Evolutionary conservation across 2,329 filamentous ascomycete genomes (phyloP).

Genomic region (Cryphonectria naterciae): DNA sequence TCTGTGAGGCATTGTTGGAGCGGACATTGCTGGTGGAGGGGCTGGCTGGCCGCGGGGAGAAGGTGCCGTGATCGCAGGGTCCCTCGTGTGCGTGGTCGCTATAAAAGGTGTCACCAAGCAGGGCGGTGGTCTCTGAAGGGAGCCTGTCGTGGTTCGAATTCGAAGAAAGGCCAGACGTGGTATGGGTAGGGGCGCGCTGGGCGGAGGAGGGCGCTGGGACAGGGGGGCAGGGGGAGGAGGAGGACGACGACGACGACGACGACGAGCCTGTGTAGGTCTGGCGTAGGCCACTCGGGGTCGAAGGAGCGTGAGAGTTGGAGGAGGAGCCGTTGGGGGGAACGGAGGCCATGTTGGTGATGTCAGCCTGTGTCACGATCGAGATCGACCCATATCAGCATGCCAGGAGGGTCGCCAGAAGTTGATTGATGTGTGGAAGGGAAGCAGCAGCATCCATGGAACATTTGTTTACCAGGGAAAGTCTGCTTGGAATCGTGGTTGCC

Average conservation of each 20-base stretch:
- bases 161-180: background rate
- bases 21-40: constrained; percentile 43
- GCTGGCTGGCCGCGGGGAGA: constrained; percentile 68
- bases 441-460: background rate
- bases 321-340: constrained; percentile 11
- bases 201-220: constrained; percentile 27
- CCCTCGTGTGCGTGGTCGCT: constrained; percentile 49
- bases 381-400: background rate
- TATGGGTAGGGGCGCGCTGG: constrained; percentile 19
- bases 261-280: constrained; percentile 44
- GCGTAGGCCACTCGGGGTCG: constrained; percentile 51
- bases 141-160: constrained; percentile 9
- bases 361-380: background rate
- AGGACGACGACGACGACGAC: constrained; percentile 2
- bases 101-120: constrained; percentile 46
- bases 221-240: too few species aligned
- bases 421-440: background rate
- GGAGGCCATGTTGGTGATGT: constrained; percentile 18
- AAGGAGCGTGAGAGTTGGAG: constrained; percentile 41
- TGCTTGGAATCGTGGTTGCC: constrained; percentile 9
- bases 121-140: constrained; percentile 54
- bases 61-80: constrained; percentile 73
- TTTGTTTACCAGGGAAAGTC: background rate
- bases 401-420: background rate
- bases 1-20: constrained; percentile 38